Evolutionary conservation across 176 grass and related monocot species (phyloP), one percentile per base, ranked within the genome.

Genomic region (Eleusine indica): DNA sequence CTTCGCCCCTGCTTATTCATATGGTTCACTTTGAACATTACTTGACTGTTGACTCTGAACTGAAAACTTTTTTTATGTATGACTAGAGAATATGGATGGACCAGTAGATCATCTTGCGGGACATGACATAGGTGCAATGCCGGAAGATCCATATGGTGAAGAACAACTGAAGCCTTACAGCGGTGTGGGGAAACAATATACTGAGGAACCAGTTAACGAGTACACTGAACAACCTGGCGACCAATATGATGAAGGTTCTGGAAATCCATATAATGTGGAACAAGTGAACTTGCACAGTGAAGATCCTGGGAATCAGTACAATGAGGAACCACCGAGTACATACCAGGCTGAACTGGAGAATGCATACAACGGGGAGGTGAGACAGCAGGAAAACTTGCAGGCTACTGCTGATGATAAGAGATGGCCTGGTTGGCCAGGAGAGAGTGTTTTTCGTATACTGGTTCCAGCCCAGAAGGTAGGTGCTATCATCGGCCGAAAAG

Each of bases 371-470:
- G 65, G 80, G 42, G 76, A 85, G 39, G 30, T 73, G 68, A 78
- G 14, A 37, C 53, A 87, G 19, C 64, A 80, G 38, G 63, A 68
- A 22, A 76, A 56, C 41, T 65, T 17, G 4, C 61, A 85, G 66
- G 84, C 48, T 48, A 73, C 82, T 61, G 56, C 39, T 43, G 76
- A 66, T 38, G 93, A 98, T 65, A 88, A 93, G 35, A 95, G 46
- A 68, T 98, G 93, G 96, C 88, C 92, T 30, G 96, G 96, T 25
- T 98, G 96, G 92, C 96, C 96, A 10, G 96, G 96, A 48, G 91
- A 98, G 71, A 98, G 75, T 85, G 96, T 92, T 70, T 98, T 98
- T 25, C 88, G 93, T 18, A 93, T 98, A 76, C 84, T 98, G 11
- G 86, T 95, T 54, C 93, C 96, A 52, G 80, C 89, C 21, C 89